A percentile compares a stretch with the other conserved stretches of the same genome.
These are phyloP conservation scores for Fusarium verrucosum DNA, from an alignment of 2,329 filamentous ascomycete species.

Conservation along the genomic window DNA sequence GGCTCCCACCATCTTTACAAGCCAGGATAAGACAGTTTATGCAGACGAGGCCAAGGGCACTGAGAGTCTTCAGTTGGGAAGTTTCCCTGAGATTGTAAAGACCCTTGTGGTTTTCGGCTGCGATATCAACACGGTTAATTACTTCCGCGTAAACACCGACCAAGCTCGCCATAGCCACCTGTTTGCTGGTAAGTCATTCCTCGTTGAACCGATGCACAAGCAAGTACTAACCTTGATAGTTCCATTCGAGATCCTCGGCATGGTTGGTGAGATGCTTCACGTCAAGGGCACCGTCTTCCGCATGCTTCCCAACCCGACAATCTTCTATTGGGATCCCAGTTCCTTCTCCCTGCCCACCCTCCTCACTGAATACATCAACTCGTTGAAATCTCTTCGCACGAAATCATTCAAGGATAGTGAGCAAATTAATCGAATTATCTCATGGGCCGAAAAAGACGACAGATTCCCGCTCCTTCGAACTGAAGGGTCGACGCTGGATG, in stretches of 20 bases:
- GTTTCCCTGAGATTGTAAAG: conserved; percentile 47
- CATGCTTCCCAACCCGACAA: conserved; percentile 54
- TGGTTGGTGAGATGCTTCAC: conserved; percentile 51
- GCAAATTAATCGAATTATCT: conserved; percentile 11
- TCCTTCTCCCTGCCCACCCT: conserved; percentile 26
- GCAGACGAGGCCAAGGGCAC: conserved; percentile 33
- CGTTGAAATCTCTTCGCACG: neutral
- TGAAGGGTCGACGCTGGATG: conserved; percentile 21
- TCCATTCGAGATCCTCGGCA: conserved; percentile 49
- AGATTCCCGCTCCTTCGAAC: conserved; percentile 18
- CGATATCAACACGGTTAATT: conserved; percentile 47
- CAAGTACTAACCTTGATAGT: neutral
- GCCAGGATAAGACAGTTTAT: conserved; percentile 35
- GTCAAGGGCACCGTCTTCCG: conserved; percentile 51
- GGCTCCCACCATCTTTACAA: conserved; percentile 53
- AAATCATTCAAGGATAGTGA: neutral
- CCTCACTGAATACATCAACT: conserved; percentile 14
- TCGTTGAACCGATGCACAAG: rapidly evolving
- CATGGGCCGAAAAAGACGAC: conserved; percentile 21
- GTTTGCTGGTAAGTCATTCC: conserved; percentile 25
- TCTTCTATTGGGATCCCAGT: conserved; percentile 34
- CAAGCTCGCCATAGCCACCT: conserved; percentile 30
- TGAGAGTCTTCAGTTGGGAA: conserved; percentile 47
- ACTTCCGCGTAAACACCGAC: conserved; percentile 40
- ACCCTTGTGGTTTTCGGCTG: conserved; percentile 54